A percentile compares a stretch with the other conserved stretches of the same genome.
These are phyloP conservation scores for Populus alba DNA, from an alignment of 345 rosid species.

Conservation along the genomic window DNA sequence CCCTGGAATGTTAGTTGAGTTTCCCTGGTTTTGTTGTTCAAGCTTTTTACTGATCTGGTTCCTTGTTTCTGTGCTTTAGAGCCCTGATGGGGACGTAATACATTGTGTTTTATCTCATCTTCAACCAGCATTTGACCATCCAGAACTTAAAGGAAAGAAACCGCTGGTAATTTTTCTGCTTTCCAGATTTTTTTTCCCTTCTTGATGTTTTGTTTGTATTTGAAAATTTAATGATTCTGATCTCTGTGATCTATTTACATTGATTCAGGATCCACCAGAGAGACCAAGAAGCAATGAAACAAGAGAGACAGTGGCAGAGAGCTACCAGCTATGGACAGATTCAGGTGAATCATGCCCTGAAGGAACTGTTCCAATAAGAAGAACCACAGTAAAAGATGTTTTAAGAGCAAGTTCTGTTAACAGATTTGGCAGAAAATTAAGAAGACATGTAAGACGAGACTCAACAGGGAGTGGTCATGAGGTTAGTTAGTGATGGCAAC, in stretches of 20 bases:
- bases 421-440: conserved; percentile 27
- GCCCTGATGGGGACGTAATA: conserved; percentile 34
- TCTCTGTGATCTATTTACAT: background rate
- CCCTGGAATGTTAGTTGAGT: background rate
- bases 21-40: background rate
- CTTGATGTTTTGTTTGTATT: background rate
- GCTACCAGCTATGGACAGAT: conserved; percentile 28
- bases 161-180: conserved; percentile 23
- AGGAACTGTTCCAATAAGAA: conserved; percentile 34
- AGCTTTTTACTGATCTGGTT: background rate
- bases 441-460: conserved; percentile 30
- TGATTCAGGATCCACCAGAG: conserved; percentile 26
- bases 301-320: conserved; percentile 2
- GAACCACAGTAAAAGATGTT: conserved; percentile 28
- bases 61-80: conserved; percentile 16
- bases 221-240: background rate
- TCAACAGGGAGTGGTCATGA: conserved; percentile 30
- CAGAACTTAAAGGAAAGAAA: conserved; percentile 23
- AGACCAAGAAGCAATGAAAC: conserved; percentile 26
- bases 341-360: conserved; percentile 32
- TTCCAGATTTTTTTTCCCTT: background rate
- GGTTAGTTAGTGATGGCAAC: conserved; percentile 11
- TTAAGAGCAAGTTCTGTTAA: conserved; percentile 20
- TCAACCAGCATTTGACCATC: conserved; percentile 41
- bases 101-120: conserved; percentile 35